These are phyloP conservation scores for Acanthamoeba castellanii DNA, from an alignment of 208 protist genomes.

Conservation along the genomic window DNA sequence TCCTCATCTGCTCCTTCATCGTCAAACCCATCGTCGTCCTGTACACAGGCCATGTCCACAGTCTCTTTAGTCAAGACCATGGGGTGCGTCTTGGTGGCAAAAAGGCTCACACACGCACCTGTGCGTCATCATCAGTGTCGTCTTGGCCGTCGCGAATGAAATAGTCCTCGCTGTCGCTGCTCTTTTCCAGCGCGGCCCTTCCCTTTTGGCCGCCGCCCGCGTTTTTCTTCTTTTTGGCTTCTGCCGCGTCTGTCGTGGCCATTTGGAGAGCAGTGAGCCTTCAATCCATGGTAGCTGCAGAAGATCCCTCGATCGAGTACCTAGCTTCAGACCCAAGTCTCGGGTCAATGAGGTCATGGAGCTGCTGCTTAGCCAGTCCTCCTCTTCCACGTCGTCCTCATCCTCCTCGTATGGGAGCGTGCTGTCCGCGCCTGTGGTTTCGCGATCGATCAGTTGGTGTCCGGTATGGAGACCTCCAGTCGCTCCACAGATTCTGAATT, in stretches of 20 bases:
- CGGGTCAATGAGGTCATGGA: conserved; percentile 8
- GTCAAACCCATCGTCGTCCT: background rate
- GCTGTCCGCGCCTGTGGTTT: background rate
- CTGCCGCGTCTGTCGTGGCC: background rate
- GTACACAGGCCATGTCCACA: too few relatives aligned
- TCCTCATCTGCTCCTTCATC: background rate
- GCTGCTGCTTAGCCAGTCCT: conserved; percentile 49
- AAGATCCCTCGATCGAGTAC: background rate
- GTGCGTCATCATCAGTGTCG: conserved; percentile 24
- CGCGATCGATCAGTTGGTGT: too few relatives aligned
- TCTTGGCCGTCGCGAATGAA: conserved; percentile 35
- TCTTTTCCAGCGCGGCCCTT: background rate
- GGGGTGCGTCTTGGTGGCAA: background rate
- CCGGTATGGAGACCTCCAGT: background rate
- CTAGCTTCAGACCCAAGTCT: conserved; percentile 62
- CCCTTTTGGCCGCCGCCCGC: background rate
- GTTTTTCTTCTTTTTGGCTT: background rate
- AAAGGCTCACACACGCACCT: conserved; percentile 52
- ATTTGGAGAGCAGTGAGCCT: background rate
- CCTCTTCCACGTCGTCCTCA: conserved; percentile 47
- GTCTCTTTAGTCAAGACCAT: too few relatives aligned
- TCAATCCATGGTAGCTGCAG: too few relatives aligned
- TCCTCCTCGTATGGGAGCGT: conserved; percentile 7
- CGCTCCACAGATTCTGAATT: too few relatives aligned
- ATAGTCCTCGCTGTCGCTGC: background rate